Evolutionary conservation across 225 moss, liverwort and hornwort genomes (phyloP), one percentile per base, ranked within the genome.

Genomic region (Pseudisothecium myosuroides): DNA sequence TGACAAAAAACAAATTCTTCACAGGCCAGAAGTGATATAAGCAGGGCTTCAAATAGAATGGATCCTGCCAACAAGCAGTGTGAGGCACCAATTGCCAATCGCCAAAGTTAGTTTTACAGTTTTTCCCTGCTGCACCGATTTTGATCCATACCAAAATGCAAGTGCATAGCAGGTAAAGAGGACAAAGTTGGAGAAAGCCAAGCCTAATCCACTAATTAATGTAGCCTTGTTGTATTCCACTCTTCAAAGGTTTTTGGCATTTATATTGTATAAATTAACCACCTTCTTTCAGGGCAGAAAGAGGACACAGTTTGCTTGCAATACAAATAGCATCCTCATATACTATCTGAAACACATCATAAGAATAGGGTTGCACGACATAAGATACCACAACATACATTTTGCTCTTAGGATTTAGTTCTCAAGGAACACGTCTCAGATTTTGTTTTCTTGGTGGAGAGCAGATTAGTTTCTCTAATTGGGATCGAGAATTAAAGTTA

Each of bases 201-300:
- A 87, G 82, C 94, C 91, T 47, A 88, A 91, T 81, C 94, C 90
- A 81, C 92, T n/a, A n/a, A n/a, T n/a, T 92, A 34, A 94, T 37
- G 47, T 89, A 88, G 52, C 95, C n/a, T 69, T 69, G 69, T 10
- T 3, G 78, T 64, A 94, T 92, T 68, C 94, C 93, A 75, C 85
- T 90, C 14, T 86, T 81, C 52, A 92, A 80, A 52, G 94, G 91
- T 75, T 87, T 91, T 64, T 81, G n/a, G 78, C 91, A 94, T 61
- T 94, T 94, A 74, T 92, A 36, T 43, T 37, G 37, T 20, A 4
- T 20, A 37, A 74, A 47, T 45, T 88, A 32, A 92, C 88, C 59
- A 95, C 93, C 79, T 90, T 94, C 43, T 92, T 85, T 93, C 88
- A 58, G 94, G 89, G 54, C 93, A 94, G 66, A 95, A 95, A 31